Conservation (phyloP, 768 basidiomycete species). For the Hypholoma fasciculare region DNA sequence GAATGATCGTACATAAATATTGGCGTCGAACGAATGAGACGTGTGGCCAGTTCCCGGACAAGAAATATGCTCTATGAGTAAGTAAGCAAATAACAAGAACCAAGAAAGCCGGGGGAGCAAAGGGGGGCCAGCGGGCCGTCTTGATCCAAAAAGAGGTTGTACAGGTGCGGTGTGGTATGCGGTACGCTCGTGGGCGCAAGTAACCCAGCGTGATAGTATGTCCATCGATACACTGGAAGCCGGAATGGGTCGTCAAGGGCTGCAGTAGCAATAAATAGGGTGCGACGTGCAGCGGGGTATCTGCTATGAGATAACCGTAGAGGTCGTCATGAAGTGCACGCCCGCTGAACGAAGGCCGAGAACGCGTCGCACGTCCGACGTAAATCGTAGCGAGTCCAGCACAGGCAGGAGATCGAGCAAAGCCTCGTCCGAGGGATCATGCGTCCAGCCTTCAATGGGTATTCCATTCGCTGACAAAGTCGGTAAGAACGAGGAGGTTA, state of each 20-base stretch:
- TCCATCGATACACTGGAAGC: background rate
- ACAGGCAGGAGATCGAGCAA: conserved; percentile 94
- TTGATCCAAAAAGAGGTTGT: background rate
- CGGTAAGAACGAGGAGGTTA: conserved; percentile 1
- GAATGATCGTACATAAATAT: background rate
- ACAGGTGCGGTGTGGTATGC: background rate
- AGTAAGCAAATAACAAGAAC: conserved; percentile 6
- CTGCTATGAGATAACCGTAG: conserved; percentile 5
- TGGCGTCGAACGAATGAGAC: background rate
- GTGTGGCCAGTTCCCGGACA: background rate
- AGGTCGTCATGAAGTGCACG: conserved; percentile 15
- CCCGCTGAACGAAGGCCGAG: conserved; percentile 66
- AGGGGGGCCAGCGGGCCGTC: background rate
- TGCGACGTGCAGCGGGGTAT: background rate
- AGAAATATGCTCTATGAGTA: background rate
- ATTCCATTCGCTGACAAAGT: conserved; percentile 83
- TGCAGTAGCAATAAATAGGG: conserved; percentile 6
- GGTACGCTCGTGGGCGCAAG: background rate
- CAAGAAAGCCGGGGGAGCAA: background rate
- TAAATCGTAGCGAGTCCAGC: conserved; percentile 94
- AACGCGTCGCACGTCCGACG: conserved; percentile 90
- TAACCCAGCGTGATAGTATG: background rate
- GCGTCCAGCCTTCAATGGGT: conserved; percentile 99
- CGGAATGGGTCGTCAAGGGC: background rate
- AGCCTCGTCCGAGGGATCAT: conserved; percentile 95